Percentiles rank a stretch among this genome's conserved stretches.
These are phyloP conservation scores for Mycena kentingensis DNA, from an alignment of 768 basidiomycete species.

Conservation along the genomic window DNA sequence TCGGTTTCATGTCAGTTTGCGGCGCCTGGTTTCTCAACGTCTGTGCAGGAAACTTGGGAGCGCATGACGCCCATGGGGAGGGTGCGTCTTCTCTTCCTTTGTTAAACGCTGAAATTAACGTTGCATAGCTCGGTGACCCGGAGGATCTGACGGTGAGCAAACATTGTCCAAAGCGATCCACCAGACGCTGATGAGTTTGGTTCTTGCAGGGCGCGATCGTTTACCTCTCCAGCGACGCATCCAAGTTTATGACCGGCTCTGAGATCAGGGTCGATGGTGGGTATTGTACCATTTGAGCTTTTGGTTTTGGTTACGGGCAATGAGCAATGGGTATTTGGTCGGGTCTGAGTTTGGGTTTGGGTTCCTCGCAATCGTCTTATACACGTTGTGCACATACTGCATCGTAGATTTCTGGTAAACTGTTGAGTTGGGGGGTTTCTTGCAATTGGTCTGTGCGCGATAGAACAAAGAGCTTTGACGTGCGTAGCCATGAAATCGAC, in stretches of 20 bases:
- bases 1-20: constrained; percentile 30
- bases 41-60: constrained; percentile 78
- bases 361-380: no score
- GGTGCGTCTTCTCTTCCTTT: constrained; percentile 42
- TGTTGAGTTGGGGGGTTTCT: no score
- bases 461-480: no score
- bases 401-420: no score
- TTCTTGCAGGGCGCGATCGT: constrained; percentile 75
- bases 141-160: constrained; percentile 79
- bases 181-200: constrained; percentile 2
- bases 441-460: no score
- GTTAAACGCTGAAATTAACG: constrained; percentile 13
- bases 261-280: constrained; percentile 89
- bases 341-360: no score
- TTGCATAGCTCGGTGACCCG: constrained; percentile 79
- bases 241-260: constrained; percentile 85
- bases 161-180: background rate
- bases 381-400: no score
- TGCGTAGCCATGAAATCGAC: no score
- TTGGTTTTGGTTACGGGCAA: no score
- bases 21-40: constrained; percentile 11
- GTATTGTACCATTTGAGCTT: constrained; percentile 71
- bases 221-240: constrained; percentile 88
- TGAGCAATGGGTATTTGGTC: no score
- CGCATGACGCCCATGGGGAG: constrained; percentile 83